These are phyloP conservation scores for Lactarius quietus DNA, from an alignment of 768 basidiomycete genomes.

Conservation along the genomic window DNA sequence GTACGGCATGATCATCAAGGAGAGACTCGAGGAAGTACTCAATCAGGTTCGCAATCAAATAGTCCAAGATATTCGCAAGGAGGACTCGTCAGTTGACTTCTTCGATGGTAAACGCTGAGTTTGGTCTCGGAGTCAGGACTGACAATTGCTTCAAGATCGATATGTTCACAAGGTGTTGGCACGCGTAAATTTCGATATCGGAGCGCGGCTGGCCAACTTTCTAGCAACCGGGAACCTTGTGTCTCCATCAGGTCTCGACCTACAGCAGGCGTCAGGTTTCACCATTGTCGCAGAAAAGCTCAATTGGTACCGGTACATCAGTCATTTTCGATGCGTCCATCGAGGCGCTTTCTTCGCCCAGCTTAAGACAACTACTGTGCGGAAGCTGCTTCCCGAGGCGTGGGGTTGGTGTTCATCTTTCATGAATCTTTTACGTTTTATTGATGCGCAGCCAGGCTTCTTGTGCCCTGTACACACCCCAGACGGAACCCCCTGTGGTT, in stretches of 20 bases:
- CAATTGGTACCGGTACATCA: constrained; percentile 98
- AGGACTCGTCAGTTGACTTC: constrained; percentile 78
- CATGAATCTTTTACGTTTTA: not conserved
- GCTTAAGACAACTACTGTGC: constrained; percentile 95
- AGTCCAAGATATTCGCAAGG: constrained; percentile 66
- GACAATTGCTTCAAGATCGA: constrained; percentile 47
- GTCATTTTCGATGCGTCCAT: constrained; percentile 97
- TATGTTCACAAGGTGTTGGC: constrained; percentile 75
- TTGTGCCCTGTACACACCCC: constrained; percentile 98
- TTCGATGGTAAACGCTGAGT: constrained; percentile 61
- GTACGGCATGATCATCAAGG: constrained; percentile 98
- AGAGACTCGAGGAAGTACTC: constrained; percentile 88
- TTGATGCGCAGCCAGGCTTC: constrained; percentile 58
- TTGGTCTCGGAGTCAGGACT: not conserved
- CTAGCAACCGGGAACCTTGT: constrained; percentile 95
- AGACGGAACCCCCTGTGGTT: constrained; percentile 95
- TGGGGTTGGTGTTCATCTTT: constrained; percentile 64
- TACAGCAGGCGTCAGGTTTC: constrained; percentile 98
- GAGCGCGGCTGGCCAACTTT: constrained; percentile 86
- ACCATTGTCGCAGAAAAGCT: constrained; percentile 98
- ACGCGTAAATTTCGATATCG: constrained; percentile 89
- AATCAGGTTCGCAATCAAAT: constrained; percentile 70
- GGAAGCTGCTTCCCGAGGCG: constrained; percentile 93
- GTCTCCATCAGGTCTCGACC: constrained; percentile 91
- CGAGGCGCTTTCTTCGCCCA: constrained; percentile 99